phyloP scores from a whole-genome alignment of 2,329 filamentous ascomycete species.

The Pseudocercospora vitis region DNA sequence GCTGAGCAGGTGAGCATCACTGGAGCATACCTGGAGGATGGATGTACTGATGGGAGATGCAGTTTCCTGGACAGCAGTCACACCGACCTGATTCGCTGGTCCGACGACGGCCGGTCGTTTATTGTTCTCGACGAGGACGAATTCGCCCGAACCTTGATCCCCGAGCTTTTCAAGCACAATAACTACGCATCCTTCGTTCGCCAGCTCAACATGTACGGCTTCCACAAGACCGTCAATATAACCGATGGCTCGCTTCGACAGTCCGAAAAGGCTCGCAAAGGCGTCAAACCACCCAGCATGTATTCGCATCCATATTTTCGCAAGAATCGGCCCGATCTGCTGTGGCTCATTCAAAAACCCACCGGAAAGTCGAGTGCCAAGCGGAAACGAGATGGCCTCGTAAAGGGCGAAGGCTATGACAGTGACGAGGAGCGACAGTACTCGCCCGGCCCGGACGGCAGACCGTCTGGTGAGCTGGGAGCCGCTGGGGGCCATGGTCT shows the following conservation, averaged over 20 bases:
- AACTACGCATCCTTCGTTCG: slow-evolving; percentile 77
- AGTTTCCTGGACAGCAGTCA: slow-evolving; percentile 95
- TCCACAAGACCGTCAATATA: slow-evolving; percentile 61
- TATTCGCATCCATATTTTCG: slow-evolving; percentile 97
- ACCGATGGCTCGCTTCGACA: slow-evolving; percentile 98
- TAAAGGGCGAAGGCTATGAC: slow-evolving; percentile 64
- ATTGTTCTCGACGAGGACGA: slow-evolving; percentile 95
- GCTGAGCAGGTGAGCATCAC: slow-evolving; percentile 75
- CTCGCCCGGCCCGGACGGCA: slow-evolving; percentile 32
- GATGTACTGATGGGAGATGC: slow-evolving; percentile 18
- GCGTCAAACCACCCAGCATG: slow-evolving; percentile 91
- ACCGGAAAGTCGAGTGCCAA: slow-evolving; percentile 63
- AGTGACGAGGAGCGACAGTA: slow-evolving; percentile 62
- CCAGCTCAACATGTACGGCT: slow-evolving; percentile 62
- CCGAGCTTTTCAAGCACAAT: slow-evolving; percentile 76
- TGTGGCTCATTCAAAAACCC: slow-evolving; percentile 96
- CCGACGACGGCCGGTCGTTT: slow-evolving; percentile 92
- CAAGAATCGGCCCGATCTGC: slow-evolving; percentile 82
- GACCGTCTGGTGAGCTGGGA: slow-evolving; percentile 29
- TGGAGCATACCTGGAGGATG: too few species aligned
- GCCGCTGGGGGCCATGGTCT: slow-evolving; percentile 47
- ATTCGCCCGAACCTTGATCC: slow-evolving; percentile 71
- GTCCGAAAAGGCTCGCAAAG: slow-evolving; percentile 92
- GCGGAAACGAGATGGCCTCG: slow-evolving; percentile 55
- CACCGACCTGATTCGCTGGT: slow-evolving; percentile 94